Percentiles rank a stretch among this genome's conserved stretches.
phyloP scores from a whole-genome alignment of 192 early-diverging fungal genomes.

The Paraglomus brasilianum region DNA sequence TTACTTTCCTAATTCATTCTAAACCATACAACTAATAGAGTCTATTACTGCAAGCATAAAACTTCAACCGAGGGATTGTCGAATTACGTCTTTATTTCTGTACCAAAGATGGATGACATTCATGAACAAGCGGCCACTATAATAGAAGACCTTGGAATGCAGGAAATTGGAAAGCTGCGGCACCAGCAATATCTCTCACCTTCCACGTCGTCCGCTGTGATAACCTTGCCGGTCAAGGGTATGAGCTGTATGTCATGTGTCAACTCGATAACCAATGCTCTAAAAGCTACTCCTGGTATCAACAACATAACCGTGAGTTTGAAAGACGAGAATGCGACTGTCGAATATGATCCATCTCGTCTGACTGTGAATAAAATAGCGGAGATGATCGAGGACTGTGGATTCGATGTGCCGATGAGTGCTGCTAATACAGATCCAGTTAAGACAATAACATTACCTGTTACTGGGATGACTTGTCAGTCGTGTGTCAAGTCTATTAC shows the following conservation, averaged over 20 bases:
- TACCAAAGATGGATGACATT: background rate
- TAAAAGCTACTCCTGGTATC: constrained; percentile 54
- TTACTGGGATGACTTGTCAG: constrained; percentile 17
- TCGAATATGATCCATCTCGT: constrained; percentile 50
- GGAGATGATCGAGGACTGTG: constrained; percentile 64
- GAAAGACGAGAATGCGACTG: constrained; percentile 48
- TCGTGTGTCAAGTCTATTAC: constrained; percentile 28
- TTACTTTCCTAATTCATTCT: no score
- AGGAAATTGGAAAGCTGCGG: no score
- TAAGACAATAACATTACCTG: background rate
- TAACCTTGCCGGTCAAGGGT: constrained; percentile 45
- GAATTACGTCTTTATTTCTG: no score
- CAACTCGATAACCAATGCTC: constrained; percentile 59
- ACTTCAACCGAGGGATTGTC: no score
- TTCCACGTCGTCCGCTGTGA: background rate
- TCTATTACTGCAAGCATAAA: no score
- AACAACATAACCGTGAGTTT: constrained; percentile 56
- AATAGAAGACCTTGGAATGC: constrained; percentile 5
- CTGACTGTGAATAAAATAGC: constrained; percentile 44
- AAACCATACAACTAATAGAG: no score
- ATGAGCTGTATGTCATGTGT: constrained; percentile 89
- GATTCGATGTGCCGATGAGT: constrained; percentile 60
- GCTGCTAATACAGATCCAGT: constrained; percentile 20
- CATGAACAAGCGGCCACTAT: background rate
- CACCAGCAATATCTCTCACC: no score